Base-by-base conservation (phyloP, 2,329 filamentous ascomycete species). In the Ceratocystis cacaofunesta region DNA sequence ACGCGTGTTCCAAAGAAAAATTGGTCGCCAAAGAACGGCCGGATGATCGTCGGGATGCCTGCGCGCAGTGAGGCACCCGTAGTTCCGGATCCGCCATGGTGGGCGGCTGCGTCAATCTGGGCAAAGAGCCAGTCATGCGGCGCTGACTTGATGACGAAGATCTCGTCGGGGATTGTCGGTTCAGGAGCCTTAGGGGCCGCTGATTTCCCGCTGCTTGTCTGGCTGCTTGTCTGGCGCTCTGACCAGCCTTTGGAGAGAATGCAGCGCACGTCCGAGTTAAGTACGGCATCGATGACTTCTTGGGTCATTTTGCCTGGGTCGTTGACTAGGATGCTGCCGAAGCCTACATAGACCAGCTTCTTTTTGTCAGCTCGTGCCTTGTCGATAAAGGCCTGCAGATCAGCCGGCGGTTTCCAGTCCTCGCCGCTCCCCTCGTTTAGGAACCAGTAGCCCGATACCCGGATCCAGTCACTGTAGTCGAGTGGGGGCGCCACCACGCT, bases 401-500 rank as follows among this genome's bases (percentile, higher is more conserved):
- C 90, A 32, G 80, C 74, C 0, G 92, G 88, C 1, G 94, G 91
- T 58, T 81, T 80, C 80, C 86, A 97, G 58, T 50, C 19, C 30
- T 79, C 77, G 50, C 66, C 79, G 57, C 69, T 70, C 2, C 78
- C 81, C 74, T 96, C 92, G 70, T 96, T 88, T 61, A 99, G 77
- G 75, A 99, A 97, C 94, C 94, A 99, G 76, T 99, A 97, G 0
- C 94, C 94, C 0, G 94, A 97, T 6, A 97, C 90, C 55, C 90
- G 85, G 73, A 99, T 94, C 94, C 94, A 99, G 74, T 97, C 94
- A 52, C 90, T 92, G 76, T 92, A 99, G 76, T 99, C 94, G 1
- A 96, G 79, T 17, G 94, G 94, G 32, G 92, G 92, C 1, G 89
- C 85, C n/a, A 99, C 94, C 12, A 99, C 94, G 10, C 85, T 88